These are phyloP conservation scores for Chlamydomonas sphaeroides DNA, from an alignment of 139 green algal genomes.

Conservation along the genomic window DNA sequence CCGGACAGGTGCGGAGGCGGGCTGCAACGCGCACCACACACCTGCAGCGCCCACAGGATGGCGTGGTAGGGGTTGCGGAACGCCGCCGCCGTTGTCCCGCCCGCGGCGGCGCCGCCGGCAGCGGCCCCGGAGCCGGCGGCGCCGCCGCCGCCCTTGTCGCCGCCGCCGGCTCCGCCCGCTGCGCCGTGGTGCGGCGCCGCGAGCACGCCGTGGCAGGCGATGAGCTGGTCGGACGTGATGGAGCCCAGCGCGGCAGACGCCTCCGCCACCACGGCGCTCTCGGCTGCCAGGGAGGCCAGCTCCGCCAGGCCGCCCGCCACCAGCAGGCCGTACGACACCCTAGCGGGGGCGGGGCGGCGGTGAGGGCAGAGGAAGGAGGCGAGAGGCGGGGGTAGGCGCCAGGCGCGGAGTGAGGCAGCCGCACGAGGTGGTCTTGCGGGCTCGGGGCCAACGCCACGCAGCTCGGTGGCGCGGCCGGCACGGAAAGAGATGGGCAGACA, in stretches of 20 bases:
- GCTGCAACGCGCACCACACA: no score
- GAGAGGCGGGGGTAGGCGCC: no score
- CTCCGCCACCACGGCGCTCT: constrained; percentile 10
- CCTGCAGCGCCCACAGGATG: constrained; percentile 37
- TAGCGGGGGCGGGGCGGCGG: no score
- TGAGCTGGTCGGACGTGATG: constrained; percentile 14
- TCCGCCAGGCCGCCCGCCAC: not conserved
- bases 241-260: not conserved
- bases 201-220: constrained; percentile 3
- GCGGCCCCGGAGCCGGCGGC: not conserved
- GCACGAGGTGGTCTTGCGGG: no score
- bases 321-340: constrained; percentile 21
- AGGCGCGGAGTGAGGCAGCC: no score
- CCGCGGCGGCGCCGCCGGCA: not conserved
- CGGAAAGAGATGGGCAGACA: no score
- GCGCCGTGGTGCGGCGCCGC: not conserved
- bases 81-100: not conserved
- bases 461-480: no score
- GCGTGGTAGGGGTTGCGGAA: constrained; percentile 37
- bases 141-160: not conserved
- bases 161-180: not conserved
- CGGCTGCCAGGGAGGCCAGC: not conserved
- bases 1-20: no score
- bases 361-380: no score
- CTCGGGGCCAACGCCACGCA: no score